Percentiles rank a stretch among this genome's conserved stretches.
Conservation (phyloP, 768 basidiomycete species). For the Hebeloma cylindrosporum region DNA sequence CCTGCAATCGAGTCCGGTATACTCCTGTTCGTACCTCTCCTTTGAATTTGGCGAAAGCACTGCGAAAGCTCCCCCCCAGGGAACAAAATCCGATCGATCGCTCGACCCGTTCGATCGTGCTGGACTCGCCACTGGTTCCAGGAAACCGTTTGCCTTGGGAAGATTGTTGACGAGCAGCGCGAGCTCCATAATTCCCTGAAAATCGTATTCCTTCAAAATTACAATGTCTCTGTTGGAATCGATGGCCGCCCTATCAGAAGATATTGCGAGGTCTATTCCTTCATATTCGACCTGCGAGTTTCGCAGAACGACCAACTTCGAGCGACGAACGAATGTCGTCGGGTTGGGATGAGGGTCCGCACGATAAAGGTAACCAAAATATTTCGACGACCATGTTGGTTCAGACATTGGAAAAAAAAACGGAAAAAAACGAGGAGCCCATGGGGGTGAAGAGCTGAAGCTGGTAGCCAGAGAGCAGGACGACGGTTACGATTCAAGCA, state of each 20-base stretch:
- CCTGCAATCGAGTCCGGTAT: slow-evolving; percentile 25
- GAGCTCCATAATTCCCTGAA: slow-evolving; percentile 19
- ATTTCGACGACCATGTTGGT: no score
- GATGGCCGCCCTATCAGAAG: slow-evolving; percentile 26
- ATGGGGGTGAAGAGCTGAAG: no score
- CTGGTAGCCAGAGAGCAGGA: no score
- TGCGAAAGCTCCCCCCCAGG: slow-evolving; percentile 9
- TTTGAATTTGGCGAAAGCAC: neutral
- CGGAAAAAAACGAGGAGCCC: no score
- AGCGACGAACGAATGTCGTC: slow-evolving; percentile 20
- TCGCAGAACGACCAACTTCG: slow-evolving; percentile 30
- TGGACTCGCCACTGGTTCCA: slow-evolving; percentile 38
- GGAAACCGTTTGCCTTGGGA: slow-evolving; percentile 28
- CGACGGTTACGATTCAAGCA: no score
- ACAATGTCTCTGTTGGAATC: slow-evolving; percentile 33
- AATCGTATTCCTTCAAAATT: slow-evolving; percentile 26
- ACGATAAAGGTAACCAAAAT: no score
- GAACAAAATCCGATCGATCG: slow-evolving; percentile 35
- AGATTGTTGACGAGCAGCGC: no score
- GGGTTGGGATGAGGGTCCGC: no score
- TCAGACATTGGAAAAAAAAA: no score
- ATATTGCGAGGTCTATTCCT: slow-evolving; percentile 38
- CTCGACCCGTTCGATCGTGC: slow-evolving; percentile 30
- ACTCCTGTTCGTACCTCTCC: slow-evolving; percentile 16
- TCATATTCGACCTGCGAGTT: slow-evolving; percentile 33